Evolutionary conservation across 2,329 filamentous ascomycete species (phyloP), one percentile per base, ranked within the genome.

Genomic region (Xylariaceae sp.): DNA sequence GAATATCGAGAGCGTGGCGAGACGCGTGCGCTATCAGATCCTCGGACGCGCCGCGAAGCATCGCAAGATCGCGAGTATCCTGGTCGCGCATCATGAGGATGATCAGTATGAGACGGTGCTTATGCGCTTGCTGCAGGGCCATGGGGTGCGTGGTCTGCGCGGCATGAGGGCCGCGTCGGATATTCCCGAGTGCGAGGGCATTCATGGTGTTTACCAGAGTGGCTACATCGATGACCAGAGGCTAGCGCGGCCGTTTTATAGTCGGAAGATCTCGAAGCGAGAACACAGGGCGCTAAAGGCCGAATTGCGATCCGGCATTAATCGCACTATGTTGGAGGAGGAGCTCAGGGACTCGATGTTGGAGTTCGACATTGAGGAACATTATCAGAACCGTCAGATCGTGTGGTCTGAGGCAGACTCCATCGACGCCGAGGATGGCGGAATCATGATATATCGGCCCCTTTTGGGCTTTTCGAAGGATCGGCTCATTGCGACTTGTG

Each of bases 91-190:
- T 71, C 94, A 99, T 71, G 79, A 82, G 62, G 92, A 97, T 69
- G 94, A 99, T 69, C 90, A 94, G 70, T 88, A 92, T 58, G 94
- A 99, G 75, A 97, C 92, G 0, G 80, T 95, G 3, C 75, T 97
- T 53, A 89, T 92, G 86, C 83, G 94, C 48, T 74, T 97, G 42
- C 74, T 87, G 7, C 78, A 79, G 2, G 86, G 87, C 0, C 88
- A 90, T 67, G 77, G 82, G 2, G 82, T 83, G n/a, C 77, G 81
- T n/a, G 92, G 90, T 0, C 76, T 96, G 35, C 77, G 80, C 13
- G 91, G 89, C 2, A 94, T 96, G 67, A 80, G 79, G 8, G 67
- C 77, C 2, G 77, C 82, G 15, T 79, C 82, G 34, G 82, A 83
- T 50, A 91, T 97, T n/a, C 93, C 93, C 1, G 92, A 96, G 72